Conservation (phyloP, 139 green algal genomes). For the Klebsormidium nitens region DNA sequence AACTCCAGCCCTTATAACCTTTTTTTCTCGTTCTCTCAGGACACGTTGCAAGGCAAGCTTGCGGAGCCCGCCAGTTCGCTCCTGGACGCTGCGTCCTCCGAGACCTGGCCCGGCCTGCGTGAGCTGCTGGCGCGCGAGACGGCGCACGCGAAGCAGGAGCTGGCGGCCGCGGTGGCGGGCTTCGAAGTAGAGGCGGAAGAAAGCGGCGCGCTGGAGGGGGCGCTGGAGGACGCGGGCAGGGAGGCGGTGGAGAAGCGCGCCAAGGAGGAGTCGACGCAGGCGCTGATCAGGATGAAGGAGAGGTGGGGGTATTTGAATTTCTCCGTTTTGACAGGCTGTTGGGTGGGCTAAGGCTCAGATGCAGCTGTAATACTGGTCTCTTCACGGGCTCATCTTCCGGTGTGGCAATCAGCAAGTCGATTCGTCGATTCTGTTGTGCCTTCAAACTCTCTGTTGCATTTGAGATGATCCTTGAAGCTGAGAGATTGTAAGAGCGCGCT, state of each 20-base stretch:
- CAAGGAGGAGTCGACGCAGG: constrained; percentile 16
- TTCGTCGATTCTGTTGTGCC: too few relatives aligned
- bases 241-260: constrained; percentile 14
- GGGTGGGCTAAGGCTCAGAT: too few relatives aligned
- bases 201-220: constrained; percentile 4
- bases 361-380: too few relatives aligned
- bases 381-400: too few relatives aligned
- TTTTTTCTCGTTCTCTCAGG: too few relatives aligned
- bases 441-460: too few relatives aligned
- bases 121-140: constrained; percentile 13
- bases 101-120: constrained; percentile 27
- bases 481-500: too few relatives aligned
- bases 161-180: constrained; percentile 15
- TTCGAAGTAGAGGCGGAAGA: constrained; percentile 23
- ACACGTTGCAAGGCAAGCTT: background rate
- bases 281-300: constrained; percentile 28
- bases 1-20: too few relatives aligned
- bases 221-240: constrained; percentile 15
- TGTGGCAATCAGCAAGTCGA: too few relatives aligned
- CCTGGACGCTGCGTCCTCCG: constrained; percentile 5
- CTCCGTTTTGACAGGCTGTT: background rate
- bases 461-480: too few relatives aligned
- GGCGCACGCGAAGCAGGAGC: background rate
- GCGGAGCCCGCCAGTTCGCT: constrained; percentile 11
- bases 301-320: constrained; percentile 6